These are phyloP conservation scores for Podospora pseudopauciseta DNA, from an alignment of 495 filamentous ascomycete genomes.

Conservation along the genomic window DNA sequence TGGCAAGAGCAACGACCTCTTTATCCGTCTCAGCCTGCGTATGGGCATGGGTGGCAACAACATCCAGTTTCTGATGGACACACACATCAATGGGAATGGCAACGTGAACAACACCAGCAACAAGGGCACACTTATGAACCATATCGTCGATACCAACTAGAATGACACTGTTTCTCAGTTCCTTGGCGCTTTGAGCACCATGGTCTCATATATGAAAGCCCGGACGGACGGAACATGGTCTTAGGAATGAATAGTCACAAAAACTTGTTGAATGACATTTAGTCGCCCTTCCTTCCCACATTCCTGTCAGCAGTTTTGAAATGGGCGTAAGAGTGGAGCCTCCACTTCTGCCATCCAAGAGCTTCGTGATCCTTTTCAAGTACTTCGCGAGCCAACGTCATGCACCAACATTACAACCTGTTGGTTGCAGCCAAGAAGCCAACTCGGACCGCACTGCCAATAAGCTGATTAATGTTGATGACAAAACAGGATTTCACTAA, in stretches of 20 bases:
- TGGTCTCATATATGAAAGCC: too few species aligned
- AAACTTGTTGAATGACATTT: too few species aligned
- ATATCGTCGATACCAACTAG: neutral
- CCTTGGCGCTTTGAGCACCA: too few species aligned
- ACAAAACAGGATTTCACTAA: neutral
- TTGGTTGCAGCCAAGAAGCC: constrained; percentile 34
- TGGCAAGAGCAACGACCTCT: neutral
- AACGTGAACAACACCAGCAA: neutral
- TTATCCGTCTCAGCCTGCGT: neutral
- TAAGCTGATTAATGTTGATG: constrained; percentile 24
- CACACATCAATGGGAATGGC: neutral
- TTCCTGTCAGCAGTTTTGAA: too few species aligned
- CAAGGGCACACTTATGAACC: neutral
- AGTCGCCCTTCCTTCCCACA: too few species aligned
- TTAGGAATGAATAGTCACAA: too few species aligned
- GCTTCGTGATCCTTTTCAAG: neutral
- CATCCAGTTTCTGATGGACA: neutral
- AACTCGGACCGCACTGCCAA: constrained; percentile 44
- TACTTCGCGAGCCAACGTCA: neutral
- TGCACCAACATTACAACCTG: constrained; percentile 45
- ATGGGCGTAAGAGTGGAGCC: too few species aligned
- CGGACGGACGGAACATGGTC: too few species aligned
- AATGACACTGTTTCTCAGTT: neutral
- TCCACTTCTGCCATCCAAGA: too few species aligned
- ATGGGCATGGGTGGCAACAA: neutral